Conservation (phyloP, 495 filamentous ascomycete genomes). For the Xylaria venustula region DNA sequence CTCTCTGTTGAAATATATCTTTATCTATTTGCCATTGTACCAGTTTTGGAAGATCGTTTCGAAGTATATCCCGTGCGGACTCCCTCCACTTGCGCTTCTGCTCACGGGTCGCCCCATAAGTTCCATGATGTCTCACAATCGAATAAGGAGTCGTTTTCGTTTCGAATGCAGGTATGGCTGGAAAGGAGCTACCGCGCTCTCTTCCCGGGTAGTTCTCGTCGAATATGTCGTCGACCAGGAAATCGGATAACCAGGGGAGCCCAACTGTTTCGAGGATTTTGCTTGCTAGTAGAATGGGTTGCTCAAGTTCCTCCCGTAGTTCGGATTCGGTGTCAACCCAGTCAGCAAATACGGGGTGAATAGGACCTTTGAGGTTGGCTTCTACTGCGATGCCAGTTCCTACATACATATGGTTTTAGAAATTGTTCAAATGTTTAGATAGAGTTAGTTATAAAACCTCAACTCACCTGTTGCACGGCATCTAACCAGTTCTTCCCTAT, state of each 20-base stretch:
- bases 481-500: slow-evolving; percentile 25
- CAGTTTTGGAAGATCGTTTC: slow-evolving; percentile 16
- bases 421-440: no score
- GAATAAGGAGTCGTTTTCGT: slow-evolving; percentile 15
- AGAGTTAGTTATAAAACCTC: neutral
- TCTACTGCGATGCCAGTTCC: slow-evolving; percentile 15
- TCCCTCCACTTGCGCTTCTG: slow-evolving; percentile 21
- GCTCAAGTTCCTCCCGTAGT: slow-evolving; percentile 25
- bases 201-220: slow-evolving; percentile 29
- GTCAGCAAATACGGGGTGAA: slow-evolving; percentile 33
- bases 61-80: slow-evolving; percentile 19
- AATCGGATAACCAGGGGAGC: slow-evolving; percentile 38
- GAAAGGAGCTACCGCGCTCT: neutral
- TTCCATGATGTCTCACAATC: slow-evolving; percentile 28
- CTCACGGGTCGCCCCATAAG: slow-evolving; percentile 21
- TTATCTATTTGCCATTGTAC: slow-evolving; percentile 36
- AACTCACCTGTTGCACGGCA: slow-evolving; percentile 33
- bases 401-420: neutral
- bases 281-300: slow-evolving; percentile 34
- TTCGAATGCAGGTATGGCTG: neutral
- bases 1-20: slow-evolving; percentile 28
- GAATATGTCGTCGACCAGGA: slow-evolving; percentile 37
- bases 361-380: slow-evolving; percentile 23
- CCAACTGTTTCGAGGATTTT: slow-evolving; percentile 32
- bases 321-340: slow-evolving; percentile 24